Percentiles rank a stretch among this genome's conserved stretches.
Conservation (phyloP, 169 alveolate species). For the Cryptosporidium ubiquitum region DNA sequence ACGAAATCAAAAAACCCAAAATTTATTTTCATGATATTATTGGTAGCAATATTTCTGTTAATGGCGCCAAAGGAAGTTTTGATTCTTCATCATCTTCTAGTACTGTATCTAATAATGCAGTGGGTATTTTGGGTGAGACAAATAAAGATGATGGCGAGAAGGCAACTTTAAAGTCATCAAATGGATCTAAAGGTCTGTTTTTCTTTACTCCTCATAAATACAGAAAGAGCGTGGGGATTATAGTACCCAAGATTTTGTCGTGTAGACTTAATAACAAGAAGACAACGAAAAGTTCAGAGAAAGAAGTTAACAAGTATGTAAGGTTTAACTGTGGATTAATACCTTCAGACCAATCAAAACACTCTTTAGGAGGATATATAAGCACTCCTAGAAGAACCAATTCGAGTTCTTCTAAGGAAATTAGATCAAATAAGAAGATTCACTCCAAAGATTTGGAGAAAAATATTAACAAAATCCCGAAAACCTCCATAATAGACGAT, state of each 20-base stretch:
- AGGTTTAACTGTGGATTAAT: constrained; percentile 28
- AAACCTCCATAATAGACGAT: background rate
- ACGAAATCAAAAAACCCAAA: background rate
- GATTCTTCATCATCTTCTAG: background rate
- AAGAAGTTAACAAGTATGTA: constrained; percentile 21
- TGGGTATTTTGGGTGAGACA: background rate
- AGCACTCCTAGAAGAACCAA: constrained; percentile 28
- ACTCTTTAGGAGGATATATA: constrained; percentile 6
- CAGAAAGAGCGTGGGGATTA: constrained; percentile 54
- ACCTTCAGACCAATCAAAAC: constrained; percentile 19
- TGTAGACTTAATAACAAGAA: background rate
- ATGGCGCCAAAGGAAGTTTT: background rate
- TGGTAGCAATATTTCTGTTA: background rate
- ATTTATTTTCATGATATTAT: background rate
- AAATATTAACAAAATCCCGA: background rate
- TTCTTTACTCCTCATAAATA: constrained; percentile 58
- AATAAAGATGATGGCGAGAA: background rate
- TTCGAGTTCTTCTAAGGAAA: background rate
- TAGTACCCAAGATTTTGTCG: constrained; percentile 19
- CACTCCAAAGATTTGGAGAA: background rate
- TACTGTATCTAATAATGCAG: background rate
- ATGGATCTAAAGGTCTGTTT: background rate
- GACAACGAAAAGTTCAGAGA: background rate
- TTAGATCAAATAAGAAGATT: background rate
- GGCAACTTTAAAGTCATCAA: background rate